Evolutionary conservation across 176 grass and related monocot genomes (phyloP).

Genomic region (Puccinellia tenuiflora): DNA sequence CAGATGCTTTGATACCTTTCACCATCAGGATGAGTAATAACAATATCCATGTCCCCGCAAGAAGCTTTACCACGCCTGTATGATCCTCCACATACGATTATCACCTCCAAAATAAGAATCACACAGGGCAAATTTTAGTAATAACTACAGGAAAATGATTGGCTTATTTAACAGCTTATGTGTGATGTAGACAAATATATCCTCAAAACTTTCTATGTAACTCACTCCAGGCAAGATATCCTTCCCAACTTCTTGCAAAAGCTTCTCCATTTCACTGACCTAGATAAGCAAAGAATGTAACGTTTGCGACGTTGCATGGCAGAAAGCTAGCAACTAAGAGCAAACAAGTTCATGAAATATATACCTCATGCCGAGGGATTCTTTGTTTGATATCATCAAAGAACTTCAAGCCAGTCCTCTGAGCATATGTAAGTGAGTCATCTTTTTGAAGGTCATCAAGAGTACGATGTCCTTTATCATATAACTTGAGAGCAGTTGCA

Average conservation of each 20-base stretch:
- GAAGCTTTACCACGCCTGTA: slow-evolving; percentile 96
- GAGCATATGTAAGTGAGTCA: slow-evolving; percentile 65
- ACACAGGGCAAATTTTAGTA: background rate
- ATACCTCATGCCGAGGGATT: slow-evolving; percentile 76
- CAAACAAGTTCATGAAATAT: background rate
- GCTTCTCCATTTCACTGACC: slow-evolving; percentile 83
- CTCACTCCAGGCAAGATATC: slow-evolving; percentile 81
- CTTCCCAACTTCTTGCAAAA: slow-evolving; percentile 66
- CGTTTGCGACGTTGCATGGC: background rate
- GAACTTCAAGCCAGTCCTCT: slow-evolving; percentile 74
- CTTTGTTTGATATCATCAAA: slow-evolving; percentile 93
- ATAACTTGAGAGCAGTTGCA: slow-evolving; percentile 87
- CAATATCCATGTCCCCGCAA: slow-evolving; percentile 90
- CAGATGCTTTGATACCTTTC: slow-evolving; percentile 51
- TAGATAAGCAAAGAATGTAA: slow-evolving; percentile 35
- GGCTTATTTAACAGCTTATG: background rate
- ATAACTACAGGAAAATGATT: background rate
- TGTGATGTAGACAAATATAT: background rate
- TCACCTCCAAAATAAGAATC: slow-evolving; percentile 53
- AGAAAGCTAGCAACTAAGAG: background rate
- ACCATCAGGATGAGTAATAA: slow-evolving; percentile 90
- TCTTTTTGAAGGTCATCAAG: slow-evolving; percentile 84
- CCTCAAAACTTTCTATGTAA: slow-evolving; percentile 8
- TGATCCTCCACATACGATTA: slow-evolving; percentile 90
- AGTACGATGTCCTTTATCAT: slow-evolving; percentile 87